phyloP scores from a whole-genome alignment of 306 rosid genomes.

The Delonix regia region DNA sequence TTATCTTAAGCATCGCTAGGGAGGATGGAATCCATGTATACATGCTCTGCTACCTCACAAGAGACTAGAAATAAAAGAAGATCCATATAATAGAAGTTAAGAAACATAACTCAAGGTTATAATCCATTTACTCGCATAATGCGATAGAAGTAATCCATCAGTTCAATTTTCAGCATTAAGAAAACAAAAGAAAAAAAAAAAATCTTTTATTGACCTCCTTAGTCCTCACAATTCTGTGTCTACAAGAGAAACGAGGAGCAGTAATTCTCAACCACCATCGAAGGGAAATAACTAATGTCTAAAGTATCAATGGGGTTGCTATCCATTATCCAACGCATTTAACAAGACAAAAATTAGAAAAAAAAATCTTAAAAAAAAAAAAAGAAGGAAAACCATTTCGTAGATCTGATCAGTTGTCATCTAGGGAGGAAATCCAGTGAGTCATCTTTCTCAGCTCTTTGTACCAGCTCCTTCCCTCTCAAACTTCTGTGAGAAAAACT shows the following conservation, averaged over 20 bases:
- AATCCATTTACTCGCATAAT: background rate
- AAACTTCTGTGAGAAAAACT: slow-evolving; percentile 63
- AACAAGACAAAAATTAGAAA: background rate
- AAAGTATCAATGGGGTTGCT: slow-evolving; percentile 19
- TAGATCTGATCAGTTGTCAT: background rate
- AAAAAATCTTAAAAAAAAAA: background rate
- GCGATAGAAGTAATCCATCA: slow-evolving; percentile 4
- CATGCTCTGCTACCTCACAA: slow-evolving; percentile 28
- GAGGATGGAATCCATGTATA: background rate
- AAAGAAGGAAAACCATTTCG: slow-evolving; percentile 1
- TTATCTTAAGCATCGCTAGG: background rate
- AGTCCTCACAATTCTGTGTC: slow-evolving; percentile 30
- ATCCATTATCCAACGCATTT: slow-evolving; percentile 30
- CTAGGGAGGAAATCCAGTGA: background rate
- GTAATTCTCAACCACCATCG: background rate
- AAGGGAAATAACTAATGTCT: slow-evolving; percentile 17
- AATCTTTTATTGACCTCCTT: slow-evolving; percentile 3
- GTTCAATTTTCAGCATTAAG: slow-evolving; percentile 23
- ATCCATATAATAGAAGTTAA: background rate
- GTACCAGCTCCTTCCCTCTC: slow-evolving; percentile 66
- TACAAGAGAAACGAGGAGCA: slow-evolving; percentile 31
- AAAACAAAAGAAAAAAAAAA: background rate
- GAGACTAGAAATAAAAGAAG: slow-evolving; percentile 2
- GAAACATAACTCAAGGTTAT: slow-evolving; percentile 5
- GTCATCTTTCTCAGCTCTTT: slow-evolving; percentile 45